phyloP scores from a whole-genome alignment of 2,329 filamentous ascomycete genomes.

The Alternaria longipes region DNA sequence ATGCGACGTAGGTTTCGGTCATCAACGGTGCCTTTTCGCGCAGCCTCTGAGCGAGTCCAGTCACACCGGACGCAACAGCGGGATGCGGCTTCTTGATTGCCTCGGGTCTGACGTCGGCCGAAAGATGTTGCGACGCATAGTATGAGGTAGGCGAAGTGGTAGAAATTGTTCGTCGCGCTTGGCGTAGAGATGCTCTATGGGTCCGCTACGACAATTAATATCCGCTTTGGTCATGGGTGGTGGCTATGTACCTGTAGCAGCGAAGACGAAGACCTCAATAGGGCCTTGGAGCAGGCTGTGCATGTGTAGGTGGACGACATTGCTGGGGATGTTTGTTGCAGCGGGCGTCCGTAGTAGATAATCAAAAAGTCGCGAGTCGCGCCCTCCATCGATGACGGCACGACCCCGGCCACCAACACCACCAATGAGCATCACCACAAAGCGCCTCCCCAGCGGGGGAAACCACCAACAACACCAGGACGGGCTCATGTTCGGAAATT shows the following conservation, averaged over 20 bases:
- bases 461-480: slow-evolving; percentile 6
- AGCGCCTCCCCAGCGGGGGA: slow-evolving; percentile 8
- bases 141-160: slow-evolving; percentile 33
- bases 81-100: slow-evolving; percentile 31
- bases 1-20: slow-evolving; percentile 77
- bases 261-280: slow-evolving; percentile 28
- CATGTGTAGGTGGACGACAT: slow-evolving; percentile 52
- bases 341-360: slow-evolving; percentile 10
- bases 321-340: slow-evolving; percentile 20
- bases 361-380: slow-evolving; percentile 42
- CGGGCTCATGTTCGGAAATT: neutral
- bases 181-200: slow-evolving; percentile 28
- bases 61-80: slow-evolving; percentile 23
- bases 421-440: slow-evolving; percentile 22
- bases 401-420: slow-evolving; percentile 26
- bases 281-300: slow-evolving; percentile 44
- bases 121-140: slow-evolving; percentile 31
- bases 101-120: slow-evolving; percentile 27
- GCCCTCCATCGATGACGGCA: slow-evolving; percentile 46
- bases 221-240: neutral
- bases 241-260: slow-evolving; percentile 31
- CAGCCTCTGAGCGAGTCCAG: slow-evolving; percentile 40
- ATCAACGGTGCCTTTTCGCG: slow-evolving; percentile 45
- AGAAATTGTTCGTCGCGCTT: slow-evolving; percentile 36
- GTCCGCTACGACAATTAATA: slow-evolving; percentile 35